Evolutionary conservation across 371 early-diverging fungal genomes (phyloP).

Genomic region (Chytridiales sp.): DNA sequence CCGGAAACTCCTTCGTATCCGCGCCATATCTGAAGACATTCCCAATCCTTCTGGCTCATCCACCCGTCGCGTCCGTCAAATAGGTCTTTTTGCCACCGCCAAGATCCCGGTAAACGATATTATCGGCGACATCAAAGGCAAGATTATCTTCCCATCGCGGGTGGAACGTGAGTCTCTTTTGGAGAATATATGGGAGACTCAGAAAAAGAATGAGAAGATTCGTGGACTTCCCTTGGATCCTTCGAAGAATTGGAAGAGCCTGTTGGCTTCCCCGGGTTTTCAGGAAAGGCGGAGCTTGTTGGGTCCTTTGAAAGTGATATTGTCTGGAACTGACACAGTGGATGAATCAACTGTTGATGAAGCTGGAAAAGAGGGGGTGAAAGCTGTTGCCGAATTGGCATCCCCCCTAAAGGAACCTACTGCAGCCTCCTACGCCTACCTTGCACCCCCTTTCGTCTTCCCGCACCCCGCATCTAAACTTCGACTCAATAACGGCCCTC

Average conservation of each 20-base stretch:
- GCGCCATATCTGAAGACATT: conserved; percentile 15
- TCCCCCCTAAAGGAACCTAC: no score
- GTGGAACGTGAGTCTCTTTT: not conserved
- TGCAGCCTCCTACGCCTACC: no score
- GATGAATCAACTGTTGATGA: no score
- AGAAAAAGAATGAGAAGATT: conserved; percentile 15
- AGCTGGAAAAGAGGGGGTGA: not conserved
- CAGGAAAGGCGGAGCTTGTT: not conserved
- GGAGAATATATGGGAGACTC: conserved; percentile 1
- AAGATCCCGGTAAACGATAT: conserved; percentile 58
- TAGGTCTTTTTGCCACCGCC: conserved; percentile 72
- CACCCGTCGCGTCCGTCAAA: conserved; percentile 12
- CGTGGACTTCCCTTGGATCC: not conserved
- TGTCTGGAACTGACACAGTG: no score
- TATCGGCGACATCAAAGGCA: conserved; percentile 72
- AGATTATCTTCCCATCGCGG: conserved; percentile 45
- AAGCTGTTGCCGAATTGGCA: no score
- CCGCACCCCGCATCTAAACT: conserved; percentile 61
- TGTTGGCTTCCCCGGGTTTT: not conserved
- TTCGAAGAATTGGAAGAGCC: no score
- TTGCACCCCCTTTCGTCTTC: conserved; percentile 68
- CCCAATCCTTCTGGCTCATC: conserved; percentile 11
- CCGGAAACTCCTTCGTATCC: not conserved
- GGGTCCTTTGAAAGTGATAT: not conserved
- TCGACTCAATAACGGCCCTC: not conserved